Conservation (phyloP, 352 stramenopile species). For the Sclerospora graminicola region DNA sequence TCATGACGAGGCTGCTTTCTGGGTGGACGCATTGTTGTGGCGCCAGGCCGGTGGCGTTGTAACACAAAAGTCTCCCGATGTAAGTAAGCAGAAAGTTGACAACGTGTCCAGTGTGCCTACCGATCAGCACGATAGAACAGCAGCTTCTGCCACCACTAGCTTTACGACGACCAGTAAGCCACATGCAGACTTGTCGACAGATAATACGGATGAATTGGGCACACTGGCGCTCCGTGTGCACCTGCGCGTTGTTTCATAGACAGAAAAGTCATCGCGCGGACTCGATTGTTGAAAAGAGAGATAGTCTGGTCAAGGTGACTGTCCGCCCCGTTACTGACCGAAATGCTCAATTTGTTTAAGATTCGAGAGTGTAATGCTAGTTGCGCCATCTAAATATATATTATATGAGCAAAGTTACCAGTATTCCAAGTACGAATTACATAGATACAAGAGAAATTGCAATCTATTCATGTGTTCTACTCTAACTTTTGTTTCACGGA, state of each 20-base stretch:
- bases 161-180: constrained; percentile 22
- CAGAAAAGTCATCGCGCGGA: constrained; percentile 5
- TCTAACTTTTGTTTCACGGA: neutral
- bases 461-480: too few relatives aligned
- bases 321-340: constrained; percentile 1
- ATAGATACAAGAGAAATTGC: constrained; percentile 20
- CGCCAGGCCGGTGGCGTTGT: constrained; percentile 70
- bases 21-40: constrained; percentile 82
- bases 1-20: constrained; percentile 79
- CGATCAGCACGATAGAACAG: constrained; percentile 14
- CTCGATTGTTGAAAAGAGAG: constrained; percentile 5
- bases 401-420: constrained; percentile 18
- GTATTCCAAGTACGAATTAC: too few relatives aligned
- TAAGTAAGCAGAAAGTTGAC: constrained; percentile 26
- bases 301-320: constrained; percentile 5
- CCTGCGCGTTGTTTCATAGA: constrained; percentile 68
- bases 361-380: neutral
- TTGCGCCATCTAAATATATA: constrained; percentile 13
- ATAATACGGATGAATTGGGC: constrained; percentile 24
- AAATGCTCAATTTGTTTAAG: too few relatives aligned
- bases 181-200: constrained; percentile 8
- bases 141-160: constrained; percentile 11
- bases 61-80: constrained; percentile 63
- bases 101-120: constrained; percentile 31
- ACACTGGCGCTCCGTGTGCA: constrained; percentile 38